Base-by-base conservation (phyloP, 23 red algal genomes). In the Gracilaria domingensis region DNA sequence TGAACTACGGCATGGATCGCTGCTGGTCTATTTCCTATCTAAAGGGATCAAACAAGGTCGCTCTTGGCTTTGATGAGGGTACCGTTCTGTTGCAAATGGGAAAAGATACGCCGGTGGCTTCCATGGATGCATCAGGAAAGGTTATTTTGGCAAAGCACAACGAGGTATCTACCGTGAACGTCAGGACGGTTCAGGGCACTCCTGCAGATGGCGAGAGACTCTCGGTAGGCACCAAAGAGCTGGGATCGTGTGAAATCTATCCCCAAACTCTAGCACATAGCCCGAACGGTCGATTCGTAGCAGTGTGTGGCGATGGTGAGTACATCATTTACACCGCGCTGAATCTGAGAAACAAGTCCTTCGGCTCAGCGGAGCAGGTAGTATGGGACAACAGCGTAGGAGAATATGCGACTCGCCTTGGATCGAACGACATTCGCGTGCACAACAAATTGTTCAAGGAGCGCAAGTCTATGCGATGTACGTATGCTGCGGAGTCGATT, bases 271-370 rank as follows among this genome's bases (percentile, higher is more conserved):
- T 98, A 14, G 75, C 77, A 25, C 97, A 98, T 66, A 93, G 87
- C 70, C 93, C 97, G 5, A 98, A 98, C 57, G 97, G 97, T 71
- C 97, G 97, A 29, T 98, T 98, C 84, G 93, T 98, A 20, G 93
- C 97, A 12, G 97, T 98, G 18, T 98, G 97, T 77, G 97, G 97
- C 23, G 97, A 98, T 66, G 97, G 97, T 18, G 97, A 98, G 92
- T 98, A 93, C 83, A 98, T 94, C 30, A 95, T 98, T 29, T 98
- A 98, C 66, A 98, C 97, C 39, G 97, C 97, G 21, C 77, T 98
- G 44, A 95, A 94, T 21, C 95, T 94, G 64, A 67, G 97, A 34
- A 98, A 98, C 83, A 98, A 98, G 84, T 91, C 93, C 6, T 98
- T 96, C 39, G 97, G 97, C 58, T 74, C 82, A 23, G 97, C 89